Evolutionary conservation across 1,284 basidiomycete species (phyloP).

Genomic region (Pisolithus thermaeus): DNA sequence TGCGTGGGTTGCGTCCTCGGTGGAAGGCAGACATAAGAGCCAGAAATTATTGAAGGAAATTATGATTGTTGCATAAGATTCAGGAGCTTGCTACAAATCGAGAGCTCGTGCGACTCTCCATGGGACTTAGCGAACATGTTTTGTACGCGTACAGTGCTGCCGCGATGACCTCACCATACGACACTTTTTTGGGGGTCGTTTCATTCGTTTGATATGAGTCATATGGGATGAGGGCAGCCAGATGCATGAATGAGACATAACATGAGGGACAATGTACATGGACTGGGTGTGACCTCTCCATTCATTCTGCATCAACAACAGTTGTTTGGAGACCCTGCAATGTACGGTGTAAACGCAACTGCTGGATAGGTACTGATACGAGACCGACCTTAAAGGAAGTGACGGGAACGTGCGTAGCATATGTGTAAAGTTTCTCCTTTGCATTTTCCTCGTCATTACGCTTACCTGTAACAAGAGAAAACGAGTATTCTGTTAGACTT

Average conservation of each 20-base stretch:
- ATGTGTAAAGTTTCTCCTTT: slow-evolving; percentile 95
- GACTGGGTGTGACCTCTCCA: background rate
- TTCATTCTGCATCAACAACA: slow-evolving; percentile 71
- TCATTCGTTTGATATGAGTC: background rate
- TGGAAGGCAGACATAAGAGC: no score
- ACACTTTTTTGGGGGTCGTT: background rate
- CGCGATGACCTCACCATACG: no score
- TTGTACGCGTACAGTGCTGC: no score
- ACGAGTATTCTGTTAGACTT: slow-evolving; percentile 4
- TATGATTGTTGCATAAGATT: no score
- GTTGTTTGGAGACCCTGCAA: slow-evolving; percentile 78
- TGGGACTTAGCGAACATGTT: no score
- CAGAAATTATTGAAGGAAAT: no score
- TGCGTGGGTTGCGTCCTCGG: no score
- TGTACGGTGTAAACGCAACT: background rate
- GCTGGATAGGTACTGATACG: background rate
- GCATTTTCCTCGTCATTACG: slow-evolving; percentile 95
- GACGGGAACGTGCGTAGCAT: slow-evolving; percentile 78
- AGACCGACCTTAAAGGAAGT: slow-evolving; percentile 76
- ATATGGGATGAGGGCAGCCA: background rate
- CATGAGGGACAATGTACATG: background rate
- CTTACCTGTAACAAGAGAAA: slow-evolving; percentile 47
- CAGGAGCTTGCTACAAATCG: no score
- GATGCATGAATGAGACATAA: background rate
- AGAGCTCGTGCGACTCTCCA: no score